These are phyloP conservation scores for Cucurbita ficifolia DNA, from an alignment of 306 rosid genomes.

Conservation along the genomic window DNA sequence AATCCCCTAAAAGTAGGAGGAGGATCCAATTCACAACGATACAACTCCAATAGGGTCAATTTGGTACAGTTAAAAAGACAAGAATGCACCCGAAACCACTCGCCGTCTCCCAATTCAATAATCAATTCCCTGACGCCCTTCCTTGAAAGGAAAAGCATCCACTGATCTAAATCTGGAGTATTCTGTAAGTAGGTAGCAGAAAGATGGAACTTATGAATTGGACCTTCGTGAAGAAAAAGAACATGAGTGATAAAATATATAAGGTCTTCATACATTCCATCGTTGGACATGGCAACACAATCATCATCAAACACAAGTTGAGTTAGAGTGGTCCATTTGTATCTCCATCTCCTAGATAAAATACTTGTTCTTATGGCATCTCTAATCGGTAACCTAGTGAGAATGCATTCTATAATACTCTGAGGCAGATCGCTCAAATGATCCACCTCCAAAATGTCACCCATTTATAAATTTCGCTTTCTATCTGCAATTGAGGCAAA, in stretches of 20 bases:
- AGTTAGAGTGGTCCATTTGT: conserved; percentile 56
- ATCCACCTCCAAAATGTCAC: conserved; percentile 37
- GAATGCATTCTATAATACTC: conserved; percentile 64
- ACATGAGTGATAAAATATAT: conserved; percentile 43
- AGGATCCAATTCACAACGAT: conserved; percentile 70
- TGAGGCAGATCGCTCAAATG: conserved; percentile 72
- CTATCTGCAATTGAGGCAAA: conserved; percentile 4
- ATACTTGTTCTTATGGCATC: conserved; percentile 72
- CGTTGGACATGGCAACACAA: conserved; percentile 18
- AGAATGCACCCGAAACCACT: conserved; percentile 65
- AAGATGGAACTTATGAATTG: conserved; percentile 77
- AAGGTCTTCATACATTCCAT: conserved; percentile 30
- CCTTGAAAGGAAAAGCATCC: conserved; percentile 84
- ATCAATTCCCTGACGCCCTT: conserved; percentile 53
- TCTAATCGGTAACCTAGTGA: conserved; percentile 44
- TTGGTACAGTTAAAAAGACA: conserved; percentile 58
- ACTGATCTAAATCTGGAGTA: conserved; percentile 68
- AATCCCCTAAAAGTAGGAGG: conserved; percentile 59
- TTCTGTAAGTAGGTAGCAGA: conserved; percentile 34
- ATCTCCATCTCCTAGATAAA: conserved; percentile 78
- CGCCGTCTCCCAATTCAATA: conserved; percentile 59
- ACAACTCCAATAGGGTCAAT: conserved; percentile 52
- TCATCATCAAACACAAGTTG: conserved; percentile 63
- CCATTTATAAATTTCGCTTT: conserved; percentile 21
- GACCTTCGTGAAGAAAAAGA: conserved; percentile 81